Conservation (phyloP, 805 yeast species). For the Scheffersomyces ergatensis region DNA sequence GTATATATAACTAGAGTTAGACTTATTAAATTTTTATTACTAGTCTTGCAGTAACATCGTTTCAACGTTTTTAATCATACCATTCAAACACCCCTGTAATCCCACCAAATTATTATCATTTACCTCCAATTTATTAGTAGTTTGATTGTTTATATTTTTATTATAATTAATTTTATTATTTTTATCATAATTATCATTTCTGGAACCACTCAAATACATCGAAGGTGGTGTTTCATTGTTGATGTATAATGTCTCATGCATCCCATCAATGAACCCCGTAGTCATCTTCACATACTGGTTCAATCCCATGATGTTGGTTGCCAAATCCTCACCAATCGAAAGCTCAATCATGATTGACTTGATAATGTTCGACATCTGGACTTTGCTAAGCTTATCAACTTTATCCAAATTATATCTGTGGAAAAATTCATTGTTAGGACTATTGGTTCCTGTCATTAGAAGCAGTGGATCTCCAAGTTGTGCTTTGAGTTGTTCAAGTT, state of each 20-base stretch:
- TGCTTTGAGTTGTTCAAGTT: neutral
- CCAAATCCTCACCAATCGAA: slow-evolving; percentile 24
- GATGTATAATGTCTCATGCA: slow-evolving; percentile 27
- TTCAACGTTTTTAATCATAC: slow-evolving; percentile 15
- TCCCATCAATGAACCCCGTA: slow-evolving; percentile 26
- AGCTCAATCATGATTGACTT: slow-evolving; percentile 34
- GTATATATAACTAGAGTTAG: no score
- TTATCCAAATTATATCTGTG: slow-evolving; percentile 23
- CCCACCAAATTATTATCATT: slow-evolving; percentile 10
- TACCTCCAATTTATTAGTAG: neutral
- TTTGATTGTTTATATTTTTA: neutral
- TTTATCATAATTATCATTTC: slow-evolving; percentile 2
- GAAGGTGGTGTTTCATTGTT: slow-evolving; percentile 17
- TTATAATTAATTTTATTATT: neutral
- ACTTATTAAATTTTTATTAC: no score
- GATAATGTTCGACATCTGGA: slow-evolving; percentile 27
- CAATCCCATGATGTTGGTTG: slow-evolving; percentile 21
- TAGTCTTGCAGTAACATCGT: neutral
- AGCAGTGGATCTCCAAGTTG: slow-evolving; percentile 9
- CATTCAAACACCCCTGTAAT: slow-evolving; percentile 23
- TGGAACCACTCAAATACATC: slow-evolving; percentile 22
- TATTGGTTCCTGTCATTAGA: slow-evolving; percentile 12
- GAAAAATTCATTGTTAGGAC: slow-evolving; percentile 17
- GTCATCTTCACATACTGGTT: slow-evolving; percentile 24
- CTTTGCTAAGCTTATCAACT: slow-evolving; percentile 25